These are phyloP conservation scores for Scenedesmus sp. DNA, from an alignment of 163 green algal species.

Conservation along the genomic window DNA sequence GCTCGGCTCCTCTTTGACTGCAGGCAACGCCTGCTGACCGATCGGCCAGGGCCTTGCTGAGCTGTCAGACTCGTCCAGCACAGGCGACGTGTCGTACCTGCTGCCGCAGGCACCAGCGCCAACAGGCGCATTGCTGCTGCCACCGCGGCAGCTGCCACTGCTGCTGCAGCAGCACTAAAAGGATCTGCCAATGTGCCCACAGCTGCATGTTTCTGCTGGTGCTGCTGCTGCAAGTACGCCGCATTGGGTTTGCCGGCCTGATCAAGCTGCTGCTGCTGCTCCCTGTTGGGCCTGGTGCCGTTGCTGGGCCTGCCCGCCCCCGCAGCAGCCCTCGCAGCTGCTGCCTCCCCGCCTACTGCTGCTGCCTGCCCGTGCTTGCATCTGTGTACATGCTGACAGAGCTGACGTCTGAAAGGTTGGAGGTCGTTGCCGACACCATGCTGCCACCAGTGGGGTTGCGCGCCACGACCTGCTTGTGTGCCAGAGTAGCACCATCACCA, in stretches of 20 bases:
- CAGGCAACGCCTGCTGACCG: neutral
- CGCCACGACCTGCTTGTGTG: neutral
- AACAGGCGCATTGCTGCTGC: neutral
- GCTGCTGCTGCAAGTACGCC: neutral
- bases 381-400: neutral
- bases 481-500: neutral
- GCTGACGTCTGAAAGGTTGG: neutral
- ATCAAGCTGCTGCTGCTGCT: neutral
- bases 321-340: neutral
- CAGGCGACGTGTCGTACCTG: neutral
- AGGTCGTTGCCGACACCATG: neutral
- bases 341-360: neutral
- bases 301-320: neutral
- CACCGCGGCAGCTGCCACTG: neutral
- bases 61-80: neutral
- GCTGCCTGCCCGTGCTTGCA: neutral
- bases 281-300: neutral
- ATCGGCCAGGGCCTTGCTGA: neutral
- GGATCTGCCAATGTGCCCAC: neutral
- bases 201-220: neutral
- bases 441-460: neutral
- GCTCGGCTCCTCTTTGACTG: neutral
- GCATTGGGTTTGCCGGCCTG: neutral
- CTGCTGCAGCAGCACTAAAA: neutral
- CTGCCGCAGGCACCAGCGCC: neutral